Conservation (phyloP, 1,139 yeast species). For the Candida buenavistaensis region DNA sequence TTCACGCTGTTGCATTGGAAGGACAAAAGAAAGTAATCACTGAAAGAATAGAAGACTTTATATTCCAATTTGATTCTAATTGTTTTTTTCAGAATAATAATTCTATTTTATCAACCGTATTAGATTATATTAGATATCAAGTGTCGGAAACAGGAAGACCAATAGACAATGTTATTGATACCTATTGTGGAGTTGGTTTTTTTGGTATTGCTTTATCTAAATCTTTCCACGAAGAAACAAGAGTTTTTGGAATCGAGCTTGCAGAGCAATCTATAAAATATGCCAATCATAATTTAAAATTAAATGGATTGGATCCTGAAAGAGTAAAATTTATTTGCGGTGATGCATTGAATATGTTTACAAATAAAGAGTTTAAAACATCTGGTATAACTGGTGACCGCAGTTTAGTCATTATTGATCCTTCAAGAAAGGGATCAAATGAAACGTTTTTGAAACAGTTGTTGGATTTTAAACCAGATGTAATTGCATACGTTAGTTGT, state of each 20-base stretch:
- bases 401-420: constrained; percentile 45
- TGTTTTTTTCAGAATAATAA: constrained; percentile 40
- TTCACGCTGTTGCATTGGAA: constrained; percentile 25
- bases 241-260: constrained; percentile 46
- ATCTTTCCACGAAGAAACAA: constrained; percentile 27
- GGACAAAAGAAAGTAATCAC: constrained; percentile 27
- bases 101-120: constrained; percentile 33
- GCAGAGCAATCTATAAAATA: constrained; percentile 32
- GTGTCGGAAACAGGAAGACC: constrained; percentile 13
- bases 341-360: constrained; percentile 36
- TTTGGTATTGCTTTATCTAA: constrained; percentile 41
- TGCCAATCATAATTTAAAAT: constrained; percentile 40
- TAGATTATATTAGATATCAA: constrained; percentile 33
- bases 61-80: constrained; percentile 34
- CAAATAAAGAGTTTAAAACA: constrained; percentile 23
- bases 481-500: constrained; percentile 44
- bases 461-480: constrained; percentile 35
- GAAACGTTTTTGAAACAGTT: constrained; percentile 35
- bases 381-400: constrained; percentile 31
- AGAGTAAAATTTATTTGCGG: constrained; percentile 39
- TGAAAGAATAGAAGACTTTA: constrained; percentile 29
- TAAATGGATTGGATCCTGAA: constrained; percentile 36
- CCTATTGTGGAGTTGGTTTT: constrained; percentile 51
- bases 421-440: constrained; percentile 46
- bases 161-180: constrained; percentile 38